Conservation (phyloP, 2,329 filamentous ascomycete species). For the Paecilomyces fulvus region DNA sequence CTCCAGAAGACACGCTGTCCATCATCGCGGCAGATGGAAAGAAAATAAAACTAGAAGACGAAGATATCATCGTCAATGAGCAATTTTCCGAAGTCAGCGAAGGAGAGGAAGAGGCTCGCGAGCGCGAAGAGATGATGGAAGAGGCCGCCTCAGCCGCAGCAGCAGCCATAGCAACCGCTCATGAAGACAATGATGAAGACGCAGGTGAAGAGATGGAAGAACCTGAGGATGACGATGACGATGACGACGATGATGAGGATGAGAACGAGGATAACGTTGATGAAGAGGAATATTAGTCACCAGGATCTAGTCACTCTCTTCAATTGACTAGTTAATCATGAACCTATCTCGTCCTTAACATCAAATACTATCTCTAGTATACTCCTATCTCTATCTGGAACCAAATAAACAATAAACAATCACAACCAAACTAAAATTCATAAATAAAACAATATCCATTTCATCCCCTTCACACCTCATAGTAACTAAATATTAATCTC, state of each 20-base stretch:
- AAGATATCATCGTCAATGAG: slow-evolving; percentile 4
- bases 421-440: too few species aligned
- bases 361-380: too few species aligned
- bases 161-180: slow-evolving; percentile 8
- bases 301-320: neutral
- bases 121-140: slow-evolving; percentile 22
- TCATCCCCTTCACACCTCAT: too few species aligned
- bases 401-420: too few species aligned
- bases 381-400: too few species aligned
- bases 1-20: slow-evolving; percentile 2
- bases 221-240: slow-evolving; percentile 8
- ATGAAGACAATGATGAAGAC: slow-evolving; percentile 11
- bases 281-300: neutral
- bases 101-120: slow-evolving; percentile 24
- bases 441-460: too few species aligned
- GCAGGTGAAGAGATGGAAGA: slow-evolving; percentile 17
- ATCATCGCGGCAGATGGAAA: slow-evolving; percentile 2
- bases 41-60: slow-evolving; percentile 15
- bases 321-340: neutral
- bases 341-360: too few species aligned
- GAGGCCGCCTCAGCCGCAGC: slow-evolving; percentile 19
- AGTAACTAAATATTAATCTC: too few species aligned
- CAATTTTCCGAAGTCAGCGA: slow-evolving; percentile 10
- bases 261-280: slow-evolving; percentile 4
- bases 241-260: slow-evolving; percentile 5